phyloP scores from a whole-genome alignment of 2,329 filamentous ascomycete genomes.

The Fusarium nurragi region DNA sequence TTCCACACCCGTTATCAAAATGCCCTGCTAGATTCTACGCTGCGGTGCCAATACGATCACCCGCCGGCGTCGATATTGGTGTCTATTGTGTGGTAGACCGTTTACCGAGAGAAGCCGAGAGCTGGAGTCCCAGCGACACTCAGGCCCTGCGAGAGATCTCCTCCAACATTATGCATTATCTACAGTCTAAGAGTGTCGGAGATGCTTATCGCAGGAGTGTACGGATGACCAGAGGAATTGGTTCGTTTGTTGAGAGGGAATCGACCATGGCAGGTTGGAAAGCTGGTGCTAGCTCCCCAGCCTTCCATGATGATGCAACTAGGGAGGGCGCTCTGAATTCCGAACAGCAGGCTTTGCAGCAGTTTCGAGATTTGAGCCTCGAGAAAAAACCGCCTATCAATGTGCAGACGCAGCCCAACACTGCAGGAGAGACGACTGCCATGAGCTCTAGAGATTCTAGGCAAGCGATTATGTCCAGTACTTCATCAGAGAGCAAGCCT shows the following conservation, averaged over 20 bases:
- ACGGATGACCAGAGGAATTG: constrained; percentile 53
- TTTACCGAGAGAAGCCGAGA: constrained; percentile 1
- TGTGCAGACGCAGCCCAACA: constrained; percentile 7
- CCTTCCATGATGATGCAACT: constrained; percentile 16
- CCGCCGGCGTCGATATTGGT: constrained; percentile 53
- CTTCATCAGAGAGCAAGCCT: constrained; percentile 1
- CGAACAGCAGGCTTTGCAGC: constrained; percentile 24
- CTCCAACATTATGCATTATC: constrained; percentile 50
- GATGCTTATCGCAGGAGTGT: constrained; percentile 46
- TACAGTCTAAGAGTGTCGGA: constrained; percentile 46
- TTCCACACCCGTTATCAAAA: constrained; percentile 34
- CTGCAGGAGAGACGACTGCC: not conserved
- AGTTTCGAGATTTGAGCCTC: constrained; percentile 2
- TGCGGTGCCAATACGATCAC: constrained; percentile 52
- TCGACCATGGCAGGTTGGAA: constrained; percentile 45
- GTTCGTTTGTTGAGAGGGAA: constrained; percentile 51
- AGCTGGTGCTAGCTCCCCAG: constrained; percentile 12
- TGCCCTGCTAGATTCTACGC: constrained; percentile 50
- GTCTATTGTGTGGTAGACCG: constrained; percentile 48
- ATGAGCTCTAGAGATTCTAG: not conserved
- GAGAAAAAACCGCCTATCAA: constrained; percentile 10
- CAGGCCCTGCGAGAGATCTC: constrained; percentile 44
- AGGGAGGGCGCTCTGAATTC: constrained; percentile 24
- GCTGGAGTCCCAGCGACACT: constrained; percentile 43
- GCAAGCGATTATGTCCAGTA: not conserved